These are phyloP conservation scores for Phytophthora sp. DNA, from an alignment of 352 stramenopile genomes.

Conservation along the genomic window DNA sequence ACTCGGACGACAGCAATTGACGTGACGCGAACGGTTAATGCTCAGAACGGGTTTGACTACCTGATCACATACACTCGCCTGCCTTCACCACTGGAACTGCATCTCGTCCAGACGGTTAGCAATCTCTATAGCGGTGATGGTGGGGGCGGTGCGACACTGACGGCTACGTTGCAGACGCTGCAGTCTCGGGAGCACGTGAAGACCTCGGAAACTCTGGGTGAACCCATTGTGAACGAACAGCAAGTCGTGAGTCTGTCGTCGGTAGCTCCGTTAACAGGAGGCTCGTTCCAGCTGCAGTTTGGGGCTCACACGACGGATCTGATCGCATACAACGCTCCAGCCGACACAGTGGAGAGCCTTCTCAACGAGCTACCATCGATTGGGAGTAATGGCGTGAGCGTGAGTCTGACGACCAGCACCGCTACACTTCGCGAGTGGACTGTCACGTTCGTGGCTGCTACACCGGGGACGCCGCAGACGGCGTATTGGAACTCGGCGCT, in stretches of 20 bases:
- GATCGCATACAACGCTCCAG: conserved; percentile 72
- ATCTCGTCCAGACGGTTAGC: conserved; percentile 52
- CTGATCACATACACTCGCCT: conserved; percentile 67
- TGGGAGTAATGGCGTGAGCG: conserved; percentile 43
- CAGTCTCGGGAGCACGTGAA: conserved; percentile 76
- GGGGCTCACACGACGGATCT: conserved; percentile 61
- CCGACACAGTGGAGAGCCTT: conserved; percentile 64
- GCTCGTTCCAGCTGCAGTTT: conserved; percentile 77
- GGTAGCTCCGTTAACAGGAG: conserved; percentile 40
- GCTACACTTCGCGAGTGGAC: conserved; percentile 49
- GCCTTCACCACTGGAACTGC: conserved; percentile 43
- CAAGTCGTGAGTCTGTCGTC: conserved; percentile 69
- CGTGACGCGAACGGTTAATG: conserved; percentile 59
- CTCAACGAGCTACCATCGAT: conserved; percentile 78
- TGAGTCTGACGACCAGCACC: conserved; percentile 29
- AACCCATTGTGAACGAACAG: conserved; percentile 70
- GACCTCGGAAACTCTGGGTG: conserved; percentile 56
- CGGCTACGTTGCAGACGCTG: conserved; percentile 35
- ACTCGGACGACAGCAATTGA: conserved; percentile 39
- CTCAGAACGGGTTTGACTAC: conserved; percentile 77
- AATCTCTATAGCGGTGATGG: conserved; percentile 70
- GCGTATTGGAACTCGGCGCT: conserved; percentile 74
- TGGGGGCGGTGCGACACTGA: conserved; percentile 42
- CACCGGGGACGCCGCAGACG: conserved; percentile 47
- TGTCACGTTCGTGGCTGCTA: conserved; percentile 65